These are phyloP conservation scores for Bryum argenteum DNA, from an alignment of 225 moss, liverwort and hornwort genomes.

Conservation along the genomic window DNA sequence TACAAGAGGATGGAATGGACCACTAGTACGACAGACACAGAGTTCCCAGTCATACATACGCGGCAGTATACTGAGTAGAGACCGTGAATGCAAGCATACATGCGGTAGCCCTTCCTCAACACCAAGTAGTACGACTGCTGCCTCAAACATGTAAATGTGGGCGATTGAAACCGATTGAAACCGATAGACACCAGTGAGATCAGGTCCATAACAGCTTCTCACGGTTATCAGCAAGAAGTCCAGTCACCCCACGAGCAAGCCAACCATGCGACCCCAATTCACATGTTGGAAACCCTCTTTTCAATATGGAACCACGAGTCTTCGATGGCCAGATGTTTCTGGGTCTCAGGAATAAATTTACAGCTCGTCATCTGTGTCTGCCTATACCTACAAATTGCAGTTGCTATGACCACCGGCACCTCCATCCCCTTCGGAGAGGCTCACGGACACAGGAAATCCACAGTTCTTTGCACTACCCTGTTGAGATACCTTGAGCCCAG, in stretches of 20 bases:
- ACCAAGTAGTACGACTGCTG: no score
- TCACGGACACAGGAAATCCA: neutral
- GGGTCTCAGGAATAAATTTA: neutral
- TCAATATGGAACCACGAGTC: neutral
- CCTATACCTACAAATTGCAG: slow-evolving; percentile 1
- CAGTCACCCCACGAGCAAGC: neutral
- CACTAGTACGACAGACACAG: no score
- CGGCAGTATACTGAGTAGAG: no score
- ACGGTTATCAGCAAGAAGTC: neutral
- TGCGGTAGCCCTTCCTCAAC: no score
- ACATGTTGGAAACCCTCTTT: neutral
- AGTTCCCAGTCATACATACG: no score
- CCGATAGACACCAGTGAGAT: neutral
- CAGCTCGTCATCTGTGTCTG: neutral
- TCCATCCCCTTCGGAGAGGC: neutral
- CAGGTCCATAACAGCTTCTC: neutral
- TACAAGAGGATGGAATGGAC: no score
- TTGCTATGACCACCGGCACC: slow-evolving; percentile 3
- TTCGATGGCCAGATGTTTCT: neutral
- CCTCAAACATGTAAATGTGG: neutral
- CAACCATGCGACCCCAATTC: neutral
- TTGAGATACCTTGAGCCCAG: neutral
- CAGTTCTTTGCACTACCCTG: neutral
- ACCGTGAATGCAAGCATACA: no score
- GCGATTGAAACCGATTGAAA: neutral